Conservation (phyloP, 176 grass and related monocot genomes). For the Carex scoparia region DNA sequence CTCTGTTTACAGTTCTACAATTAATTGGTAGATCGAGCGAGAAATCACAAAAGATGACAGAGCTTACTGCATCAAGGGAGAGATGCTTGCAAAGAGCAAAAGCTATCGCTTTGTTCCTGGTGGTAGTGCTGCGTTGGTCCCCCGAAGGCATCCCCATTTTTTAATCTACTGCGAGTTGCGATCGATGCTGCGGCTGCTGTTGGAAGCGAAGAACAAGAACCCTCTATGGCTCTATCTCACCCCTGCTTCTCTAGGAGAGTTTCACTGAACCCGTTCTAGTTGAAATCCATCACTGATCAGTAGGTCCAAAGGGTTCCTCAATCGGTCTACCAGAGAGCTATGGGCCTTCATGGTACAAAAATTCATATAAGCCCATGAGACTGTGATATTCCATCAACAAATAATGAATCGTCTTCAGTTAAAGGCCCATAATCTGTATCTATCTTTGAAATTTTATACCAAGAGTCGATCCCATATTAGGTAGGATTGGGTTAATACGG, state of each 20-base stretch:
- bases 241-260: not conserved
- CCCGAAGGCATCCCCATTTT: slow-evolving; percentile 37
- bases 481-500: too few relatives aligned
- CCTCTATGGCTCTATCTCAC: not conserved
- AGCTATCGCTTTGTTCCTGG: slow-evolving; percentile 56
- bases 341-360: not conserved
- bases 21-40: slow-evolving; percentile 13
- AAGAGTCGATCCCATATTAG: not conserved
- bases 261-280: not conserved
- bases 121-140: slow-evolving; percentile 11
- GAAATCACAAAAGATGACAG: not conserved
- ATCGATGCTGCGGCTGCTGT: slow-evolving; percentile 10
- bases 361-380: not conserved
- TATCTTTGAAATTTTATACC: too few relatives aligned
- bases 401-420: not conserved
- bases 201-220: not conserved
- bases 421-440: not conserved
- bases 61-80: slow-evolving; percentile 48
- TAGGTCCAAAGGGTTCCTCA: not conserved
- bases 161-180: not conserved
- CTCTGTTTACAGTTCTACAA: not conserved
- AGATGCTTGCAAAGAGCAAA: slow-evolving; percentile 61
- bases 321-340: not conserved
- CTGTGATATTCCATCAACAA: not conserved
- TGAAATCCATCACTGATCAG: not conserved